Base-by-base conservation (phyloP, 257 asterid genomes). In the Craterostigma plantagineum region DNA sequence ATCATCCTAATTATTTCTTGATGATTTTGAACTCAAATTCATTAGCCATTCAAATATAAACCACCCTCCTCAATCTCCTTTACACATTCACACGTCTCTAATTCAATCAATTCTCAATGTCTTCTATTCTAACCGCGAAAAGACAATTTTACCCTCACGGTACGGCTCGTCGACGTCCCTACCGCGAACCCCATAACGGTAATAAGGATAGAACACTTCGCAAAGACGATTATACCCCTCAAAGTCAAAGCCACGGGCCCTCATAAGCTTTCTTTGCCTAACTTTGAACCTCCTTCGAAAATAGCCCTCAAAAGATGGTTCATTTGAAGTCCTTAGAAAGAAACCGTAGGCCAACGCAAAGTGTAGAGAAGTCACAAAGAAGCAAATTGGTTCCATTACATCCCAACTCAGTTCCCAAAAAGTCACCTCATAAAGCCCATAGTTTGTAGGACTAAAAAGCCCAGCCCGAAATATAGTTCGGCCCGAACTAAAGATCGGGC, bases 311-410 rank as follows among this genome's bases (percentile, higher is more conserved):
- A 81, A 81, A 1, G 92, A 62, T 1, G 94, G 94, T 57, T 81
- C 94, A 37, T 43, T 71, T 0, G 91, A 60, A 1, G 92, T 78
- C 54, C 54, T 69, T 30, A 79, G 41, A 55, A 72, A 79, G 61
- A 75, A 77, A 7, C 46, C 67, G 53, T 77, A 87, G 11, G 92
- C 95, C 6, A 83, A 54, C 0, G 66, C 78, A 42, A 76, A 79
- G 57, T 87, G 93, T 15, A 79, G 9, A 3, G 98, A 73, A 0
- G 98, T 74, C 11, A 65, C 73, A 33, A 87, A 87, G 54, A 87
- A 87, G 54, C 98, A 87, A 61, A 87, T 87, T 63, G 98, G 98
- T 68, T 87, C 98, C 98, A 87, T 82, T 10, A 87, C 93, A 38
- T 87, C 98, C 96, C 98, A 82, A 27, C 62, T 79, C 33, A 87